Evolutionary conservation across 345 rosid species (phyloP).

Genomic region (Populus alba): DNA sequence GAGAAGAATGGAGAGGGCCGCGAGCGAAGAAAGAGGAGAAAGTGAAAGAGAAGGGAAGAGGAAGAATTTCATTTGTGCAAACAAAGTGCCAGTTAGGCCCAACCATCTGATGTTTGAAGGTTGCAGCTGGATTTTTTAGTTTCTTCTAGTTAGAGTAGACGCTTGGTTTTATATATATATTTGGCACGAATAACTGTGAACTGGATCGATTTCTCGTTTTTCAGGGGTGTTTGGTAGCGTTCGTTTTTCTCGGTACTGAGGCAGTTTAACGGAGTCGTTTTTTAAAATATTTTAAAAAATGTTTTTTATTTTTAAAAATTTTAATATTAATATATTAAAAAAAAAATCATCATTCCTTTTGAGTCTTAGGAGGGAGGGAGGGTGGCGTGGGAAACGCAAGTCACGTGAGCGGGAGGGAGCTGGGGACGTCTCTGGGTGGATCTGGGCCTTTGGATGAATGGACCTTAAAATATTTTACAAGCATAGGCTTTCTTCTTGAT

Average conservation of each 20-base stretch:
- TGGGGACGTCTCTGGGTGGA: not conserved
- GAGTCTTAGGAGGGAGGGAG: not conserved
- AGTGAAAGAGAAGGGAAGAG: constrained; percentile 17
- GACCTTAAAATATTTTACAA: not conserved
- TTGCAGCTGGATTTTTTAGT: not conserved
- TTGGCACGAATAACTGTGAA: not conserved
- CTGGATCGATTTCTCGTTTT: not conserved
- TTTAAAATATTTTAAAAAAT: too few species aligned
- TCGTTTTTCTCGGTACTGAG: too few species aligned
- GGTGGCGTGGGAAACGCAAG: not conserved
- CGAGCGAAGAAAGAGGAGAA: constrained; percentile 33
- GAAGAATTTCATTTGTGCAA: constrained; percentile 17
- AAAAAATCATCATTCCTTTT: too few species aligned
- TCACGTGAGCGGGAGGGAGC: not conserved
- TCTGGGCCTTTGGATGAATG: not conserved
- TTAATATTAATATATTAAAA: too few species aligned
- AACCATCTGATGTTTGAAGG: not conserved
- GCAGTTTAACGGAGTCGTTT: too few species aligned
- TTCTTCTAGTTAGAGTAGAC: not conserved
- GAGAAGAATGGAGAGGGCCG: constrained; percentile 37
- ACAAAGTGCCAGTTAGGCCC: too few species aligned
- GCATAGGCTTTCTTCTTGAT: too few species aligned
- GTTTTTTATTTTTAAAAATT: too few species aligned
- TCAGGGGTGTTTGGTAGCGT: too few species aligned
- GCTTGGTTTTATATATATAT: not conserved